Evolutionary conservation across 2,329 filamentous ascomycete species (phyloP), one percentile per base, ranked within the genome.

Genomic region (Colletotrichum truncatum): DNA sequence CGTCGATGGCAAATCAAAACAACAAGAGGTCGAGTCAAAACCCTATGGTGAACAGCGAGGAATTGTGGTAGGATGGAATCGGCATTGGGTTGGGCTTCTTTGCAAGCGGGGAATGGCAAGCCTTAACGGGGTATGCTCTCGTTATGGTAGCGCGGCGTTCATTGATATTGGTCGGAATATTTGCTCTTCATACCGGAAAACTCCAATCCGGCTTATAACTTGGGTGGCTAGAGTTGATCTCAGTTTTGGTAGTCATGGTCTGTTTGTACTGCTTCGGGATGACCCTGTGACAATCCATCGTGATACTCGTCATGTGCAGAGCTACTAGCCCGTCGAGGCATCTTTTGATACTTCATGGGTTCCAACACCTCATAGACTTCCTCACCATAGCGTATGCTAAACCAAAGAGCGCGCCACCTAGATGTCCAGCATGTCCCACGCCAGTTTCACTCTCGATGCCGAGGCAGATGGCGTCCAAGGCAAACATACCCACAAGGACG

Each of bases 41-140:
- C 14, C 61, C 61, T 3, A 65, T 66, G 63, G 63, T 66, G 12
- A 63, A 66, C 16, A 66, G 63, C 25, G 63, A 66, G 25, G 58
- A 62, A n/a, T 6, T 66, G 49, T 66, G 63, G 63, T 66, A 41
- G 34, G 2, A n/a, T 1, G 26, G n/a, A 16, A 26, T 18, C 16
- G 11, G 32, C 6, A 28, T 16, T 25, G 36, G 28, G 23, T 18
- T 39, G 12, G 34, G 25, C 6, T 46, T 28, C 7, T 3, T 11
- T 23, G 55, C 16, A 16, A 45, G 21, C n/a, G 28, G 16, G 21
- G 23, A 51, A 21, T 43, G 18, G 43, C 10, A 16, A 8, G 57
- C 45, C 25, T 14, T 25, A 32, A 36, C 16, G 41, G 57, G 36
- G 32, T 34, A 48, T 39, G 41, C 38, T 39, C 48, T 55, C 21